Evolutionary conservation across 2,329 filamentous ascomycete genomes (phyloP).

Genomic region (Scopulariopsis brevicaulis): DNA sequence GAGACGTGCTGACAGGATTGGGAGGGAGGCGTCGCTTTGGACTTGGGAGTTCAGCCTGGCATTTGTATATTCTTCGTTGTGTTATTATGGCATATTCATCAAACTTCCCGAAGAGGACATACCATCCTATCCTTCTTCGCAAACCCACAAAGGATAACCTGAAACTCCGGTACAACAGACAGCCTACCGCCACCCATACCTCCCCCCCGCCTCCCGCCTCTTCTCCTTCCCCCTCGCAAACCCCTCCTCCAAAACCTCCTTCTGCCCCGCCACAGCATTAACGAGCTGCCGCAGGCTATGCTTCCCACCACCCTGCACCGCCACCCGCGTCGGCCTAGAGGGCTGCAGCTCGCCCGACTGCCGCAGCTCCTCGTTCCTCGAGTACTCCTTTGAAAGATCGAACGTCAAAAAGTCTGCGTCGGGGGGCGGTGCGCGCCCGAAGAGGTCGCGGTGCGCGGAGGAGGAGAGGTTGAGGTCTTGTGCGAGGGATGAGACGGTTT

Average conservation of each 20-base stretch:
- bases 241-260: slow-evolving; percentile 81
- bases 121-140: background rate
- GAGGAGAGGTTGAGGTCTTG: slow-evolving; percentile 69
- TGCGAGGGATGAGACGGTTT: slow-evolving; percentile 39
- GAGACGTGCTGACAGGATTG: slow-evolving; percentile 30
- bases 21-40: background rate
- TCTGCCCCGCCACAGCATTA: slow-evolving; percentile 69
- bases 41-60: background rate
- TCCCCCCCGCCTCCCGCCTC: slow-evolving; percentile 67
- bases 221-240: slow-evolving; percentile 74
- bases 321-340: slow-evolving; percentile 72
- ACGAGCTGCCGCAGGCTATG: slow-evolving; percentile 84
- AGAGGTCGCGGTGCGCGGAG: slow-evolving; percentile 69
- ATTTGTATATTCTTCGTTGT: background rate
- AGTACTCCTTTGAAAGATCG: slow-evolving; percentile 81
- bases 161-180: background rate
- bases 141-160: background rate
- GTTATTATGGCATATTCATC: background rate
- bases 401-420: slow-evolving; percentile 65
- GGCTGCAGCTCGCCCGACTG: slow-evolving; percentile 58
- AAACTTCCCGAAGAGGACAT: background rate
- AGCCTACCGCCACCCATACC: slow-evolving; percentile 61
- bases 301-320: slow-evolving; percentile 65
- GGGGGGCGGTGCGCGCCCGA: slow-evolving; percentile 51
- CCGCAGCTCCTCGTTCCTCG: slow-evolving; percentile 67